phyloP scores from a whole-genome alignment of 345 rosid species.

The Cardamine resedifolia region DNA sequence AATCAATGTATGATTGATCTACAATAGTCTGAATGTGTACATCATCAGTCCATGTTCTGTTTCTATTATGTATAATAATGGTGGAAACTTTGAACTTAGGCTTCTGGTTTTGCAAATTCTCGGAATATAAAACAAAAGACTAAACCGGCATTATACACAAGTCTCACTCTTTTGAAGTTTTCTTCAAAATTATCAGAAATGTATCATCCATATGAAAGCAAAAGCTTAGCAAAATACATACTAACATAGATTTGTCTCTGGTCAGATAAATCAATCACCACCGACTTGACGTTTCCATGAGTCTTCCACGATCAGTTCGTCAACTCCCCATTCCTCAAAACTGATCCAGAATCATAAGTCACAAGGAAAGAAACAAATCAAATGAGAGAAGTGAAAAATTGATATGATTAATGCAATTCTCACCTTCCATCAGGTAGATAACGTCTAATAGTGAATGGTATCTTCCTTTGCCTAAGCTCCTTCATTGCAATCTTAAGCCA shows the following conservation, averaged over 20 bases:
- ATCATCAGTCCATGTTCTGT: conserved; percentile 27
- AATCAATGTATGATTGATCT: conserved; percentile 30
- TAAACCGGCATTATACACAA: neutral
- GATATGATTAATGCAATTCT: neutral
- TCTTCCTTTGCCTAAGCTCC: conserved; percentile 70
- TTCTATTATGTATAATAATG: conserved; percentile 28
- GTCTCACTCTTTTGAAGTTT: neutral
- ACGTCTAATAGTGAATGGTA: conserved; percentile 82
- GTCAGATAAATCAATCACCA: conserved; percentile 48
- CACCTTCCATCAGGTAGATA: conserved; percentile 87
- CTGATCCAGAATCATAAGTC: conserved; percentile 34
- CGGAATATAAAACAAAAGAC: neutral
- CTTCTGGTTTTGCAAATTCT: neutral
- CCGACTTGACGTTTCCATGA: conserved; percentile 95
- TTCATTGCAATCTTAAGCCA: conserved; percentile 71
- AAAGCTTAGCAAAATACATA: neutral
- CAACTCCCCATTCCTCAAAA: conserved; percentile 83
- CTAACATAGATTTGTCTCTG: neutral
- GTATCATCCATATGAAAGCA: neutral
- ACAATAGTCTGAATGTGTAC: conserved; percentile 26
- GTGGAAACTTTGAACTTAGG: neutral
- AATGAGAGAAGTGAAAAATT: neutral
- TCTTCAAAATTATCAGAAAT: neutral
- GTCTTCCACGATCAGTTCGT: conserved; percentile 85
- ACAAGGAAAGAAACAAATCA: neutral